phyloP scores from a whole-genome alignment of 345 rosid genomes.

The Heritiera littoralis region DNA sequence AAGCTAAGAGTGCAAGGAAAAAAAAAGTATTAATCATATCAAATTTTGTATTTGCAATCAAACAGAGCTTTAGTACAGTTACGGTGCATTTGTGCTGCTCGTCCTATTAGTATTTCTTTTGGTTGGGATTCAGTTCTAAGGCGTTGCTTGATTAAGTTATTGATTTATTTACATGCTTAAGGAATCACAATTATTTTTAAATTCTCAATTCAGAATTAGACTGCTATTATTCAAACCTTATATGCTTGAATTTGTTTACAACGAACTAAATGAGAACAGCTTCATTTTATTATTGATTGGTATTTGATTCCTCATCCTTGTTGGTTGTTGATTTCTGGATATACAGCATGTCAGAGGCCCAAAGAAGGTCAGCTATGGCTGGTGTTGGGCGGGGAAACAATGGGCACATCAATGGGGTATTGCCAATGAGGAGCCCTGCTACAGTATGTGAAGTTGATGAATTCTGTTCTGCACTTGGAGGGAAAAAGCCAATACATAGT shows the following conservation, averaged over 20 bases:
- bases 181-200: background rate
- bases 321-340: constrained; percentile 14
- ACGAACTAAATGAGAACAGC: background rate
- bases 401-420: constrained; percentile 56
- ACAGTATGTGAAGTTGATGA: constrained; percentile 65
- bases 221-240: background rate
- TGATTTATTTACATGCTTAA: background rate
- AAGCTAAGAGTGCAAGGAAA: background rate
- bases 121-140: background rate
- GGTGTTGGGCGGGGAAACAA: constrained; percentile 45
- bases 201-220: background rate
- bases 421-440: constrained; percentile 58
- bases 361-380: constrained; percentile 48
- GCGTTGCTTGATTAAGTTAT: constrained; percentile 1
- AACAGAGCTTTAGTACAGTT: background rate
- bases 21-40: background rate
- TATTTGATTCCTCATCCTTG: background rate
- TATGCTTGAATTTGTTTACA: background rate
- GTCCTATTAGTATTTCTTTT: background rate
- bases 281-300: constrained; percentile 3
- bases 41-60: constrained; percentile 14
- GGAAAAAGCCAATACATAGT: constrained; percentile 83
- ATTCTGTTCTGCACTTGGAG: constrained; percentile 84
- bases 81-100: constrained; percentile 3
- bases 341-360: constrained; percentile 65